A percentile compares a stretch with the other conserved stretches of the same genome.
These are phyloP conservation scores for Babesia sp. DNA, from an alignment of 169 alveolate genomes.

Conservation along the genomic window DNA sequence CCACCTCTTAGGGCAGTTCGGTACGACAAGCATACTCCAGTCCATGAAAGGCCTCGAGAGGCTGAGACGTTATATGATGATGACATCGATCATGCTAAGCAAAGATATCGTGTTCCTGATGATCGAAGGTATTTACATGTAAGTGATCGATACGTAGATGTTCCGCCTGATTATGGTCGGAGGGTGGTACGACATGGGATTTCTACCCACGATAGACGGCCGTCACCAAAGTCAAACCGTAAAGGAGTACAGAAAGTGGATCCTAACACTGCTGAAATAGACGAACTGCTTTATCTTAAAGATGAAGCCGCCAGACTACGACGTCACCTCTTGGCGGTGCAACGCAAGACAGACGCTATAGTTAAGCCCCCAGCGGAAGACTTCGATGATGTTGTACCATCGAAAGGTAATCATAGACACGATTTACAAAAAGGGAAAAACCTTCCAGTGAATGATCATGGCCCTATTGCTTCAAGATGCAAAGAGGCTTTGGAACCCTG, in stretches of 20 bases:
- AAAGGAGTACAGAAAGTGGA: neutral
- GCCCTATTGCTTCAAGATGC: neutral
- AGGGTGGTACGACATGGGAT: neutral
- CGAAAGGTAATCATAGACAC: neutral
- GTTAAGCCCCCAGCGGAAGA: neutral
- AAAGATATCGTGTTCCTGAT: too few species aligned
- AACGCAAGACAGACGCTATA: neutral
- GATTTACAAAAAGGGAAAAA: neutral
- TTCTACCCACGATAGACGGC: neutral
- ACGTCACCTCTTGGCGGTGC: constrained; percentile 6
- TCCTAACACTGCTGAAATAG: neutral
- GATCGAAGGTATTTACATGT: neutral
- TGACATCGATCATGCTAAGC: too few species aligned
- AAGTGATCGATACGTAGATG: neutral
- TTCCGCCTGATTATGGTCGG: neutral
- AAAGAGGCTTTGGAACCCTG: constrained; percentile 6
- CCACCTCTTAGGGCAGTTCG: too few species aligned
- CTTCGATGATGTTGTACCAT: neutral
- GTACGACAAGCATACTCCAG: too few species aligned
- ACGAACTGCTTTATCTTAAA: neutral
- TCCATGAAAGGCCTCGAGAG: too few species aligned
- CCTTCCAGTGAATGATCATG: neutral
- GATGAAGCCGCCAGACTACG: neutral
- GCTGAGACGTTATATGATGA: too few species aligned
- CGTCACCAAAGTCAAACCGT: neutral